Percentiles rank a stretch among this genome's conserved stretches.
These are phyloP conservation scores for Citrus mangshanensis DNA, from an alignment of 345 rosid genomes.

Conservation along the genomic window DNA sequence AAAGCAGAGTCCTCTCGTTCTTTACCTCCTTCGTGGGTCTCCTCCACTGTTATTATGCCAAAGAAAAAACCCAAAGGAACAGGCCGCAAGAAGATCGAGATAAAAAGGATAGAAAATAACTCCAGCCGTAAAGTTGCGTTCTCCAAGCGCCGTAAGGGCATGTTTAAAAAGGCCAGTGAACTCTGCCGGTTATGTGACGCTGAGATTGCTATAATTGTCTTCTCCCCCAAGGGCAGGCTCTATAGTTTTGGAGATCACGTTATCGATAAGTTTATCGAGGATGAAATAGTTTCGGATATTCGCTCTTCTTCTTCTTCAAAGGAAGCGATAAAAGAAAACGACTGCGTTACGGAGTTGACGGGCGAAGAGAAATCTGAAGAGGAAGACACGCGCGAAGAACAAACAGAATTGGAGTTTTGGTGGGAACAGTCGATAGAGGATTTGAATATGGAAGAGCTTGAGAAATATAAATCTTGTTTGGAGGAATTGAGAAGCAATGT, in stretches of 20 bases:
- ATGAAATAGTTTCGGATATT: background rate
- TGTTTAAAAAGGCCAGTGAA: conserved; percentile 22
- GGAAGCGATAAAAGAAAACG: background rate
- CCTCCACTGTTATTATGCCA: background rate
- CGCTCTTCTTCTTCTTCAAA: background rate
- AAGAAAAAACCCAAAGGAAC: conserved; percentile 2
- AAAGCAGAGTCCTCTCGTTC: background rate
- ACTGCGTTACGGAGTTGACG: background rate
- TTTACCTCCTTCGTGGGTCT: background rate
- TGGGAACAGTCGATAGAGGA: conserved; percentile 12
- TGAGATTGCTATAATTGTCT: conserved; percentile 19
- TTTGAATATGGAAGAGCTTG: background rate
- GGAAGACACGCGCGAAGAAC: background rate
- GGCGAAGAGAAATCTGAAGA: background rate
- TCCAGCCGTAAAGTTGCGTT: conserved; percentile 21
- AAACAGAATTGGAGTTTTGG: background rate
- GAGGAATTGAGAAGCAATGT: background rate
- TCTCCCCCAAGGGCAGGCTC: conserved; percentile 13
- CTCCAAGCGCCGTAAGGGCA: conserved; percentile 28
- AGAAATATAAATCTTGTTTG: background rate
- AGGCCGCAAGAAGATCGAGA: conserved; percentile 27
- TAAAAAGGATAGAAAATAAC: conserved; percentile 21
- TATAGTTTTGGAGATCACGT: conserved; percentile 6
- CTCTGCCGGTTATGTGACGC: conserved; percentile 17
- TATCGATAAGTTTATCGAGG: background rate